A percentile compares a stretch with the other conserved stretches of the same genome.
phyloP scores from a whole-genome alignment of 164 flowering plant genomes.

The Magnolia sinica region DNA sequence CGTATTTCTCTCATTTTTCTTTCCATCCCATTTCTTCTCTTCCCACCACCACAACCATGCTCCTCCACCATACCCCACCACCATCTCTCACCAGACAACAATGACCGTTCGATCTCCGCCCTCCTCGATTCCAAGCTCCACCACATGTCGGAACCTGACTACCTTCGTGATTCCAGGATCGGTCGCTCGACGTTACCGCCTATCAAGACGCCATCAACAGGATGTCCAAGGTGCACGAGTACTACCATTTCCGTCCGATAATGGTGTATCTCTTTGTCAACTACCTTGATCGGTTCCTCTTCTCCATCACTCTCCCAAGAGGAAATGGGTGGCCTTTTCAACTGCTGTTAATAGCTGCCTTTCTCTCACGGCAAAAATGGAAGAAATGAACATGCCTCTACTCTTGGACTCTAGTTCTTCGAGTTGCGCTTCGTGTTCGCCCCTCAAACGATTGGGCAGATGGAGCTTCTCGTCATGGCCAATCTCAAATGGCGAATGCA shows the following conservation, averaged over 20 bases:
- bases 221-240: conserved; percentile 57
- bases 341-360: conserved; percentile 68
- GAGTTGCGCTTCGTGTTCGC: conserved; percentile 53
- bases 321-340: conserved; percentile 59
- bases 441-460: conserved; percentile 47
- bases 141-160: conserved; percentile 38
- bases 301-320: conserved; percentile 35
- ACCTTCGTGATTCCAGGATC: conserved; percentile 33
- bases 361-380: conserved; percentile 78
- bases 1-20: too few species aligned
- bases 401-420: conserved; percentile 44
- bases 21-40: too few species aligned
- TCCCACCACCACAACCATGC: too few species aligned
- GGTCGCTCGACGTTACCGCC: conserved; percentile 34
- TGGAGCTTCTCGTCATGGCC: conserved; percentile 64
- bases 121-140: conserved; percentile 38
- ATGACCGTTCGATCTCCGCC: conserved; percentile 13
- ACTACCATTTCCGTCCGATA: conserved; percentile 45
- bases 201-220: conserved; percentile 62
- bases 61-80: too few species aligned
- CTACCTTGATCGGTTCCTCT: conserved; percentile 71
- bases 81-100: conserved; percentile 4
- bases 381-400: conserved; percentile 52
- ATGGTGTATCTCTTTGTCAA: conserved; percentile 59
- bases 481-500: conserved; percentile 56